Percentiles rank a stretch among this genome's conserved stretches.
These are phyloP conservation scores for Cyclostephanos tholiformis DNA, from an alignment of 108 stramenopile species.

Conservation along the genomic window DNA sequence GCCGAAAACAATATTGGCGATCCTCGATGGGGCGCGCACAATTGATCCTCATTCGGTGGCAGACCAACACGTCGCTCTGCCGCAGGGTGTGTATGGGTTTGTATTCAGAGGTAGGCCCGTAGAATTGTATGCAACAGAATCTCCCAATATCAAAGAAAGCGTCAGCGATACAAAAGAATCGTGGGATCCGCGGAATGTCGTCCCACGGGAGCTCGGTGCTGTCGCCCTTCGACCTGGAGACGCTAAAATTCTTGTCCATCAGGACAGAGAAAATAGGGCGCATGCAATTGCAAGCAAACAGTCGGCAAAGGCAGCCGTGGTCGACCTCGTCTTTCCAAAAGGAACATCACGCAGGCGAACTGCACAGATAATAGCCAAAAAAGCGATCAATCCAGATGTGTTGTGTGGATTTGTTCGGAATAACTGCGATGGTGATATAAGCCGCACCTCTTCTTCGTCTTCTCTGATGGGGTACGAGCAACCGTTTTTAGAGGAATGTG, in stretches of 20 bases:
- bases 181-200: neutral
- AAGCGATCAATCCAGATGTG: constrained; percentile 44
- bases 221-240: constrained; percentile 21
- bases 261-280: constrained; percentile 1
- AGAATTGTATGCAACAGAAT: constrained; percentile 16
- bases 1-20: constrained; percentile 45
- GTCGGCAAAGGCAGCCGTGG: constrained; percentile 31
- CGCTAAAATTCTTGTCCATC: neutral
- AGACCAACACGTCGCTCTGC: constrained; percentile 85
- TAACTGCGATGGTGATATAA: constrained; percentile 28
- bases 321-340: constrained; percentile 47
- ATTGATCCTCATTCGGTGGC: constrained; percentile 79
- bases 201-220: constrained; percentile 12
- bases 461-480: constrained; percentile 35
- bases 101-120: constrained; percentile 75
- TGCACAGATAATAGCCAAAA: constrained; percentile 48
- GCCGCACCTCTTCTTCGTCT: constrained; percentile 29
- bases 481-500: constrained; percentile 15
- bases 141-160: neutral
- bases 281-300: constrained; percentile 11
- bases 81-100: constrained; percentile 76
- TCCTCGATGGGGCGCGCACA: constrained; percentile 66
- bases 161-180: neutral
- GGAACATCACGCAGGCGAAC: constrained; percentile 35
- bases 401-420: constrained; percentile 29